Percentiles rank a stretch among this genome's conserved stretches.
Conservation (phyloP, 1,284 basidiomycete species). For the Microbotryum intermedium region DNA sequence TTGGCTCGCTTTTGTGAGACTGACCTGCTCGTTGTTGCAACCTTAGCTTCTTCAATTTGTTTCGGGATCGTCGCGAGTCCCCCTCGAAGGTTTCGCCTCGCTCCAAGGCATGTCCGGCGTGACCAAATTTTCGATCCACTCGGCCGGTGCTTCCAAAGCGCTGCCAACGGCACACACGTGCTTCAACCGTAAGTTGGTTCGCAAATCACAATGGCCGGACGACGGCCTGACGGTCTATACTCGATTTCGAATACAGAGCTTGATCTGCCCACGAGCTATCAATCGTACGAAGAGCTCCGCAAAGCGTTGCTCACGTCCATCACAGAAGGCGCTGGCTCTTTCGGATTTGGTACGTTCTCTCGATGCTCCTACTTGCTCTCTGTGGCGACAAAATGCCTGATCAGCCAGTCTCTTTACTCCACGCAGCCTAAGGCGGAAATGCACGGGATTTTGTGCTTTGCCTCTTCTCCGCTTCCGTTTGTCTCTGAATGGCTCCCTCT, state of each 20-base stretch:
- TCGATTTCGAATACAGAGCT: constrained; percentile 43
- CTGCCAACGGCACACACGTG: constrained; percentile 51
- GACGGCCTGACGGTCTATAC: neutral
- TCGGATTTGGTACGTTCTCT: constrained; percentile 54
- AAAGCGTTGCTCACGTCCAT: constrained; percentile 80
- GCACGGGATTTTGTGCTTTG: too few species aligned
- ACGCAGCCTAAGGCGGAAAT: too few species aligned
- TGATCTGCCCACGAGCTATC: constrained; percentile 71
- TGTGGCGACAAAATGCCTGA: too few species aligned
- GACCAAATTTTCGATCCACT: constrained; percentile 93
- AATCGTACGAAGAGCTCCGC: constrained; percentile 86
- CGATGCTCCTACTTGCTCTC: too few species aligned
- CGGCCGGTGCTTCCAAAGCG: constrained; percentile 62
- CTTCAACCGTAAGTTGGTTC: constrained; percentile 40
- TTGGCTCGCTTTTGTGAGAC: neutral
- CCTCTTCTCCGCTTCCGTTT: too few species aligned
- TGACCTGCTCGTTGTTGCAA: neutral
- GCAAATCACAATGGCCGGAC: too few species aligned
- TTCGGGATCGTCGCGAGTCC: constrained; percentile 82
- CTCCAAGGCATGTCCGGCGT: constrained; percentile 32
- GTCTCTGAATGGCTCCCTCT: too few species aligned
- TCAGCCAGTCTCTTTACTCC: too few species aligned
- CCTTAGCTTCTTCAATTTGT: constrained; percentile 65
- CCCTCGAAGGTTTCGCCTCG: constrained; percentile 41
- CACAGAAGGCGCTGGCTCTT: constrained; percentile 85